Conservation (phyloP, 306 rosid species). For the Prunus kanzakura region DNA sequence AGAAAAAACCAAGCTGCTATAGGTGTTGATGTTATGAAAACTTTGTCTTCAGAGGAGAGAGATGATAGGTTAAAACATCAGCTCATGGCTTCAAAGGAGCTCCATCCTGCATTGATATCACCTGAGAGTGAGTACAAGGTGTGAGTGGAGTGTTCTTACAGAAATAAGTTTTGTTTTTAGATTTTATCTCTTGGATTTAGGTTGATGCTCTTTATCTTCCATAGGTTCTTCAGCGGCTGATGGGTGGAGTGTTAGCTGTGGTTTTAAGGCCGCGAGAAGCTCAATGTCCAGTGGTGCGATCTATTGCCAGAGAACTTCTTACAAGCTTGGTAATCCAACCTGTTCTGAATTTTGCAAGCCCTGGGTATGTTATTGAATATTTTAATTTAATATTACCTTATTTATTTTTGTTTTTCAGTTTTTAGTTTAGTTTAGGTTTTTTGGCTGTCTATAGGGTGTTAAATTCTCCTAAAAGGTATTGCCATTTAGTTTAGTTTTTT, state of each 20-base stretch:
- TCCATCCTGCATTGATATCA: slow-evolving; percentile 92
- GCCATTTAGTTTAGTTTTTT: not conserved
- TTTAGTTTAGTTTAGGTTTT: not conserved
- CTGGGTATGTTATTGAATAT: slow-evolving; percentile 70
- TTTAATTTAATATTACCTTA: not conserved
- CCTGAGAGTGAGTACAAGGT: slow-evolving; percentile 99
- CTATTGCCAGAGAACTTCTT: slow-evolving; percentile 83
- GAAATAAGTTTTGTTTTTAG: slow-evolving; percentile 22
- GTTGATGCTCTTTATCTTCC: slow-evolving; percentile 30
- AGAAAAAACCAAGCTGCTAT: slow-evolving; percentile 93
- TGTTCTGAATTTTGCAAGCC: slow-evolving; percentile 82
- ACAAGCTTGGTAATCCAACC: slow-evolving; percentile 93
- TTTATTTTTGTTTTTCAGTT: not conserved
- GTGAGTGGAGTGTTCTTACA: slow-evolving; percentile 78
- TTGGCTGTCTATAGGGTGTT: not conserved
- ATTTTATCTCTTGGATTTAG: slow-evolving; percentile 26
- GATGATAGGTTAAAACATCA: slow-evolving; percentile 89
- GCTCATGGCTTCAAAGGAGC: slow-evolving; percentile 84
- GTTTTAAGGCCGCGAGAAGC: slow-evolving; percentile 83
- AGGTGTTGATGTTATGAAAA: slow-evolving; percentile 87
- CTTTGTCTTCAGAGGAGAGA: slow-evolving; percentile 90
- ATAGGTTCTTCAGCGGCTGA: slow-evolving; percentile 83
- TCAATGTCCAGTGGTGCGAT: slow-evolving; percentile 74
- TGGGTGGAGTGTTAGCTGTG: slow-evolving; percentile 78
- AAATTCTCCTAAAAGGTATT: not conserved